A percentile compares a stretch with the other conserved stretches of the same genome.
Conservation (phyloP, 2,329 filamentous ascomycete species). For the Ascochyta viciae-villosae region DNA sequence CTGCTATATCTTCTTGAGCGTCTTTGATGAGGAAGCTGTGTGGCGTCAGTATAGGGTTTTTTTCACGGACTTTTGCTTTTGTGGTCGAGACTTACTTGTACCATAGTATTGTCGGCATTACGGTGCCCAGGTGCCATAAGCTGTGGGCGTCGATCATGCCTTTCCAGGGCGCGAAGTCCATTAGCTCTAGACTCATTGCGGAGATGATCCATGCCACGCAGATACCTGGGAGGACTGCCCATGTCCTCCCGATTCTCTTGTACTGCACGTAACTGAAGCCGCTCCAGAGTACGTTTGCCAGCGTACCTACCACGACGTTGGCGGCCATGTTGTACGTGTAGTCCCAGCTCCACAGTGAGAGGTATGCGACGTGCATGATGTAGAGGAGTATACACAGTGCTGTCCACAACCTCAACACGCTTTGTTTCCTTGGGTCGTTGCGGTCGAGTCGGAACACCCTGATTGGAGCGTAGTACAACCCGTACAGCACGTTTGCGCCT, state of each 20-base stretch:
- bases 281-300: conserved; percentile 85
- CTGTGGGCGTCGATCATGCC: conserved; percentile 91
- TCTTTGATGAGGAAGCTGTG: conserved; percentile 85
- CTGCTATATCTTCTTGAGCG: conserved; percentile 79
- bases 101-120: conserved; percentile 86
- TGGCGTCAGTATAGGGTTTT: conserved; percentile 14
- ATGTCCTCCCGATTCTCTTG: conserved; percentile 71
- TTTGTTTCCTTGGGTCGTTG: conserved; percentile 56
- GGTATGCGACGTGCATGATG: conserved; percentile 77
- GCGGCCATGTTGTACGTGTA: conserved; percentile 98
- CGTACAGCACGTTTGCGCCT: conserved; percentile 88
- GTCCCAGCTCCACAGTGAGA: conserved; percentile 87
- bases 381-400: conserved; percentile 75
- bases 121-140: conserved; percentile 94
- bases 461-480: conserved; percentile 83
- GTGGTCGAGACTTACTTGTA: conserved; percentile 76
- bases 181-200: conserved; percentile 93
- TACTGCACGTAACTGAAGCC: conserved; percentile 82
- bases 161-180: conserved; percentile 88
- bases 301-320: conserved; percentile 81
- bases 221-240: conserved; percentile 89
- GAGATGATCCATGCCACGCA: conserved; percentile 91
- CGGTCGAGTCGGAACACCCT: conserved; percentile 83
- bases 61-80: not conserved
- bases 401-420: conserved; percentile 77